These are phyloP conservation scores for Sporisorium iseilematis-ciliati DNA, from an alignment of 1,284 basidiomycete genomes.

Conservation along the genomic window DNA sequence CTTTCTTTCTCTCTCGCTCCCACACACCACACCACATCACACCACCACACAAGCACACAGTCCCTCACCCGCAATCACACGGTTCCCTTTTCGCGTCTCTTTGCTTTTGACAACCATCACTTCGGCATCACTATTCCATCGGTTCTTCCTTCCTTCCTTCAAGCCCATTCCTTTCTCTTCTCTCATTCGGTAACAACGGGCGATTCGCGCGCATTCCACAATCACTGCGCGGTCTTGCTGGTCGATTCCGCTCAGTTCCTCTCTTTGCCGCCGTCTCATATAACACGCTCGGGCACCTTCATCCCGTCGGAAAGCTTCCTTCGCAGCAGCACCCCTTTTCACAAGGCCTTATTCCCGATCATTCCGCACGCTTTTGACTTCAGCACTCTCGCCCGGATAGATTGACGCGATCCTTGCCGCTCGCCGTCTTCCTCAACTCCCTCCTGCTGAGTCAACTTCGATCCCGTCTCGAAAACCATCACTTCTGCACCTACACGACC, in stretches of 20 bases:
- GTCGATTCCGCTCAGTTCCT: slow-evolving; percentile 15
- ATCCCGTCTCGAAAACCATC: background rate
- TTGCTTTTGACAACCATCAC: background rate
- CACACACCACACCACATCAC: background rate
- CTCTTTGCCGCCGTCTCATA: background rate
- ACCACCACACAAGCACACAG: background rate
- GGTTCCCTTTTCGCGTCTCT: background rate
- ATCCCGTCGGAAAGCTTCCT: background rate
- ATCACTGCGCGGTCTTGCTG: slow-evolving; percentile 18
- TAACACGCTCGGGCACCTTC: background rate
- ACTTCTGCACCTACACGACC: background rate
- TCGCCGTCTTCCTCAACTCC: too few species aligned
- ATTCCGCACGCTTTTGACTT: slow-evolving; percentile 1
- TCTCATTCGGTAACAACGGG: background rate
- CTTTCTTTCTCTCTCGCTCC: slow-evolving; percentile 1
- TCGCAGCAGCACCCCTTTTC: background rate
- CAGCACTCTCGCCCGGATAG: too few species aligned
- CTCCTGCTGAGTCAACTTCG: background rate
- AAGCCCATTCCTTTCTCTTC: background rate
- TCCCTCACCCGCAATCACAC: slow-evolving; percentile 2
- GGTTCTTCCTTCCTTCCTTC: background rate
- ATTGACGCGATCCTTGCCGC: too few species aligned
- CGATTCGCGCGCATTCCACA: background rate
- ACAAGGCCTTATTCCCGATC: background rate
- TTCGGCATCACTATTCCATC: background rate